These are phyloP conservation scores for Phaeophleospora eucalypticola DNA, from an alignment of 2,329 filamentous ascomycete species.

Conservation along the genomic window DNA sequence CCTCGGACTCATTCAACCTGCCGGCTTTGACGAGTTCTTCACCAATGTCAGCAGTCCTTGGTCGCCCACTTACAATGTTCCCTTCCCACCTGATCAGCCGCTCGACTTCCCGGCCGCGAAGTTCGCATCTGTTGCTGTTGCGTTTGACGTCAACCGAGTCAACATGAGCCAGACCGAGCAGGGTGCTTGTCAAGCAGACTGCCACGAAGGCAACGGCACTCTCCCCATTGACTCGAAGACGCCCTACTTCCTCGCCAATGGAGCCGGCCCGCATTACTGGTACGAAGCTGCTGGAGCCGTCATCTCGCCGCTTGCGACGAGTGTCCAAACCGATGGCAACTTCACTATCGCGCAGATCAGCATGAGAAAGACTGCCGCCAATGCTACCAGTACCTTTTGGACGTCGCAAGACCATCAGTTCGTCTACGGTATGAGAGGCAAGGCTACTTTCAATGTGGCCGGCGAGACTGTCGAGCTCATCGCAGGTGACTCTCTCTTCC, in stretches of 20 bases:
- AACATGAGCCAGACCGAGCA: slow-evolving; percentile 5
- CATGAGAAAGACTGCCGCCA: slow-evolving; percentile 5
- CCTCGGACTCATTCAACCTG: slow-evolving; percentile 15
- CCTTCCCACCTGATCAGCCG: slow-evolving; percentile 14
- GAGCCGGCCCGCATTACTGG: slow-evolving; percentile 15
- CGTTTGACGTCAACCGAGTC: slow-evolving; percentile 14
- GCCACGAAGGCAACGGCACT: slow-evolving; percentile 8
- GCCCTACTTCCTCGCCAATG: slow-evolving; percentile 15
- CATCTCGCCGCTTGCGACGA: slow-evolving; percentile 13
- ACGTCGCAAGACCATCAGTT: slow-evolving; percentile 2
- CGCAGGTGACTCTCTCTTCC: slow-evolving; percentile 4
- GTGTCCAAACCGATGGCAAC: slow-evolving; percentile 13
- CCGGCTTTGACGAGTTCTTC: slow-evolving; percentile 18
- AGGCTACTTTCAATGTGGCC: not conserved
- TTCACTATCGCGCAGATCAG: slow-evolving; percentile 13
- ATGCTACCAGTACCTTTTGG: not conserved
- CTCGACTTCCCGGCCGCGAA: slow-evolving; percentile 6
- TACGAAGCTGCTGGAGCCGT: slow-evolving; percentile 12
- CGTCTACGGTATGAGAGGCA: slow-evolving; percentile 5
- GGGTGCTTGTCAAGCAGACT: slow-evolving; percentile 1
- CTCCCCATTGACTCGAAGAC: slow-evolving; percentile 12
- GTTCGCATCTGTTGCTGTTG: slow-evolving; percentile 1
- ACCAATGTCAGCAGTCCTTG: slow-evolving; percentile 11
- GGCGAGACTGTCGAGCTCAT: slow-evolving; percentile 5
- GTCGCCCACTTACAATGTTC: slow-evolving; percentile 13